Evolutionary conservation across 2,329 filamentous ascomycete species (phyloP).

Genomic region (Chlorencoelia australis): DNA sequence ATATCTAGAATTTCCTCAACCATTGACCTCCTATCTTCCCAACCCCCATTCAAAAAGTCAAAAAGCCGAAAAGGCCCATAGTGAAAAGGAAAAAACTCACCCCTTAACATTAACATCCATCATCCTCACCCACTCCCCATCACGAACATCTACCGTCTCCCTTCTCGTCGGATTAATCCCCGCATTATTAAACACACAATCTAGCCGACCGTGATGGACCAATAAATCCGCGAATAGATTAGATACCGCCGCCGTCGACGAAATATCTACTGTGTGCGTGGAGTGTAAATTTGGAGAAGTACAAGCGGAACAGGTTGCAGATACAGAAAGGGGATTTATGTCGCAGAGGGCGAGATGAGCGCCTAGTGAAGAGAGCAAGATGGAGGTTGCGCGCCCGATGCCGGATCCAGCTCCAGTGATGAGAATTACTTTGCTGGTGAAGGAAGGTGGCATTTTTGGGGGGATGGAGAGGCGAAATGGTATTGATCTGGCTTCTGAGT

Average conservation of each 20-base stretch:
- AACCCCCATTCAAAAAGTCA: constrained; percentile 14
- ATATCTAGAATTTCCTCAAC: no score
- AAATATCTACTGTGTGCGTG: background rate
- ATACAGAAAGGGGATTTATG: constrained; percentile 19
- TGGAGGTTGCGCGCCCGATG: constrained; percentile 21
- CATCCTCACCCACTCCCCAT: constrained; percentile 38
- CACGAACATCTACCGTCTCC: constrained; percentile 30
- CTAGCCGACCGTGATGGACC: constrained; percentile 25
- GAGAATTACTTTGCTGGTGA: constrained; percentile 18
- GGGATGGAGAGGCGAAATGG: no score
- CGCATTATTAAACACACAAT: constrained; percentile 34
- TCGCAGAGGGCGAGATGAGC: constrained; percentile 23
- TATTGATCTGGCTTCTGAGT: no score
- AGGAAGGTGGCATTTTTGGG: constrained; percentile 5
- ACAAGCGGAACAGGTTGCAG: constrained; percentile 11
- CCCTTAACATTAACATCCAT: constrained; percentile 34
- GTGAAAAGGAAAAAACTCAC: constrained; percentile 34
- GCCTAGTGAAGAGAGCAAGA: constrained; percentile 21
- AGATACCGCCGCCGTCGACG: no score
- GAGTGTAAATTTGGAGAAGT: background rate
- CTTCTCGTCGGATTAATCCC: constrained; percentile 38
- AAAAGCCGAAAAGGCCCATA: constrained; percentile 26
- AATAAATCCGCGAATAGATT: no score
- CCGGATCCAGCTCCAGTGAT: constrained; percentile 24
- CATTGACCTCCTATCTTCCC: no score